phyloP scores from a whole-genome alignment of 768 basidiomycete genomes.

The Cyclocybe aegerita region DNA sequence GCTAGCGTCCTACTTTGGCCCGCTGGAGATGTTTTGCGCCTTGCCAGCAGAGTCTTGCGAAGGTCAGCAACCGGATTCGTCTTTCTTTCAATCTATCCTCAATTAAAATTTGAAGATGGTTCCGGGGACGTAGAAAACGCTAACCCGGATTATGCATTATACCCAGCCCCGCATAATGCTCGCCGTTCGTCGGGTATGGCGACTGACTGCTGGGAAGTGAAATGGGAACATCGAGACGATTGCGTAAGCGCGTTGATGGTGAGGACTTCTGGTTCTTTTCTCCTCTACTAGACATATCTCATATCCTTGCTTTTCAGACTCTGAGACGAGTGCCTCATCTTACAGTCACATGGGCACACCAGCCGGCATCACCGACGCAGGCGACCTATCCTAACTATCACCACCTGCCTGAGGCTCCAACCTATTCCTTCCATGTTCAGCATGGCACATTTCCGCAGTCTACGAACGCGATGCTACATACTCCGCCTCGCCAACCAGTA shows the following conservation, averaged over 20 bases:
- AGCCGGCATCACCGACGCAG: conserved; percentile 29
- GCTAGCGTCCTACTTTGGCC: conserved; percentile 62
- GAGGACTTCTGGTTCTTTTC: conserved; percentile 13
- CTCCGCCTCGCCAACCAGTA: background rate
- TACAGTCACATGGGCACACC: conserved; percentile 80
- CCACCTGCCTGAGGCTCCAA: conserved; percentile 11
- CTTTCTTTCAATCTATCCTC: background rate
- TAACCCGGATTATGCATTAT: conserved; percentile 6
- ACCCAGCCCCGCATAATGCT: conserved; percentile 56
- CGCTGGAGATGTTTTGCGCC: conserved; percentile 53
- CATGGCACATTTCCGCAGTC: background rate
- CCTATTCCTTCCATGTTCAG: conserved; percentile 32
- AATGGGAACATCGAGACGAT: conserved; percentile 77
- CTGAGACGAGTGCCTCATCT: conserved; percentile 70
- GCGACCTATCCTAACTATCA: conserved; percentile 6
- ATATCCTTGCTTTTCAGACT: conserved; percentile 42
- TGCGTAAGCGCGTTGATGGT: conserved; percentile 74
- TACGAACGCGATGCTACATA: too few relatives aligned
- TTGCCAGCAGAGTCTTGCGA: conserved; percentile 16
- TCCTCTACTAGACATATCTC: background rate
- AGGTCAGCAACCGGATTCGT: background rate
- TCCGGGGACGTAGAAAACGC: background rate
- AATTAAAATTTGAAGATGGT: background rate
- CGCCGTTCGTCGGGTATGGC: conserved; percentile 60
- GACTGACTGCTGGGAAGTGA: conserved; percentile 67